Percentiles rank a stretch among this genome's conserved stretches.
Conservation (phyloP, 345 rosid genomes). For the Heritiera fomes region DNA sequence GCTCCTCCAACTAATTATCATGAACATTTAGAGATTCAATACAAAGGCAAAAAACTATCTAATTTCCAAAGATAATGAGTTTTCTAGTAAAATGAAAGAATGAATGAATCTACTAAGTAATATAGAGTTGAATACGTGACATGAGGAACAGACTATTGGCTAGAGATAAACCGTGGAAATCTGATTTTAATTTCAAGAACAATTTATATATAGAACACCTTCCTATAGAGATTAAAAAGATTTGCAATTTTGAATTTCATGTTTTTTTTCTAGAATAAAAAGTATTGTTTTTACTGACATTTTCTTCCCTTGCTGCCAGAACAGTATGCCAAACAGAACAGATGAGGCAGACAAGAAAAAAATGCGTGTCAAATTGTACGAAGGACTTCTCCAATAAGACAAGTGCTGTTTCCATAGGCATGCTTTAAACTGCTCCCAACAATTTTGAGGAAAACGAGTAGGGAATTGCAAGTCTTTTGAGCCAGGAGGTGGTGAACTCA, state of each 20-base stretch:
- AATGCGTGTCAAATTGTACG: constrained; percentile 49
- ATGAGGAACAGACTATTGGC: too few species aligned
- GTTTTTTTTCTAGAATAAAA: neutral
- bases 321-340: constrained; percentile 43
- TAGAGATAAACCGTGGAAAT: too few species aligned
- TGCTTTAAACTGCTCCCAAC: constrained; percentile 49
- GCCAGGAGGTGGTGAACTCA: constrained; percentile 34
- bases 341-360: constrained; percentile 27
- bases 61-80: too few species aligned
- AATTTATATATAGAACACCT: too few species aligned
- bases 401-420: constrained; percentile 63
- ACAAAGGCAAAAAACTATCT: too few species aligned
- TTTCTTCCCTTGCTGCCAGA: constrained; percentile 52
- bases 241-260: neutral
- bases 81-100: too few species aligned
- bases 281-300: constrained; percentile 36
- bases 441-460: constrained; percentile 35
- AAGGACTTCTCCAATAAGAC: constrained; percentile 67
- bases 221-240: neutral
- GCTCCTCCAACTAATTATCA: too few species aligned
- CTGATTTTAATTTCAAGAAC: too few species aligned
- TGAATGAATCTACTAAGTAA: too few species aligned
- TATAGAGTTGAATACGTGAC: too few species aligned
- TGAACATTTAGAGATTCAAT: too few species aligned
- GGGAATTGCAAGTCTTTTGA: constrained; percentile 35